Base-by-base conservation (phyloP, 2,329 filamentous ascomycete species). In the Fusarium drepaniforme region DNA sequence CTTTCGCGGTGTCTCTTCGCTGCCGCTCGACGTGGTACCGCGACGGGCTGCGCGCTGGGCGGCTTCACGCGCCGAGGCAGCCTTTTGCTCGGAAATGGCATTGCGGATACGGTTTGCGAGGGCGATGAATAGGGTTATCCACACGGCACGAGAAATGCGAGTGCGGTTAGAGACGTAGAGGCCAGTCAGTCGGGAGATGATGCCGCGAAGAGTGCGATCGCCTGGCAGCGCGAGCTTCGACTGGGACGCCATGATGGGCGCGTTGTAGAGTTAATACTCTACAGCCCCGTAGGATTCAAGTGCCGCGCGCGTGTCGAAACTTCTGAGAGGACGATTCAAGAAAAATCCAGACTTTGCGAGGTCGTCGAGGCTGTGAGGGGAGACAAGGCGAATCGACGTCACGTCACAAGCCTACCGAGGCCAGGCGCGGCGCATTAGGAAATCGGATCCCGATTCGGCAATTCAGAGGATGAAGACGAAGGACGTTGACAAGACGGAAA, bases 11-110 rank as follows among this genome's bases (percentile, higher is more conserved):
- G 83, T 85, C 70, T 78, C 80, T 58, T 80, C 78, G 38, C 70
- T 72, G 38, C 72, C 75, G 53, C 80, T 86, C 80, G 81, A 88
- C 76, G 82, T 91, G 79, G 84, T 89, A 80, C 81, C 91, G 83
- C 82, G 80, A 79, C 83, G 84, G 37, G 84, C 82, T 37, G 82
- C 82, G 74, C 88, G 86, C 77, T 87, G 84, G 75, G 91, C 90
- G 8, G 91, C 90, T 70, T 94, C 92, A 72, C 93, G 90, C 63
- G 87, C 87, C 1, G 93, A 93, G 3, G 95, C 94, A 18, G 94
- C 94, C 83, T 97, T 98, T 83, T 98, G 97, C 82, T 98, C 96
- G 69, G 93, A 92, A 80, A 98, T 93, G 78, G 96, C 96, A 89
- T 95, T 92, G 78, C 96, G 95, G 65, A 98, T 92, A 79, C 97